phyloP scores from a whole-genome alignment of 768 basidiomycete species.

The Symmetrospora coprosmae region DNA sequence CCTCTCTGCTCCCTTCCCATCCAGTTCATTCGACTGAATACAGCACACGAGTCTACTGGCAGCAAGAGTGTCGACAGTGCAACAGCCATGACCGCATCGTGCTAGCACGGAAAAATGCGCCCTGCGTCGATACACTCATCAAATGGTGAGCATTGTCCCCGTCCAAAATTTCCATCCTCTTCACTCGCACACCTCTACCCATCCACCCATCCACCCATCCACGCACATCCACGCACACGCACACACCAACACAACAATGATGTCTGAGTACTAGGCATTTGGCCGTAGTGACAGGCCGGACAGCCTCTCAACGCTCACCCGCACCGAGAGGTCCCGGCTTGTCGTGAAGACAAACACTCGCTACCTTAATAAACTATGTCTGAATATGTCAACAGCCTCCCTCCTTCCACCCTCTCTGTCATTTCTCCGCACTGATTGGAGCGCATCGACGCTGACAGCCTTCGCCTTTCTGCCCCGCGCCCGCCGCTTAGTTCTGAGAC shows the following conservation, averaged over 20 bases:
- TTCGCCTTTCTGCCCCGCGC: neutral
- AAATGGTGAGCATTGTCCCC: neutral
- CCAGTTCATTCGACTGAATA: too few species aligned
- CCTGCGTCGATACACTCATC: too few species aligned
- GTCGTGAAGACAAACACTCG: conserved; percentile 24
- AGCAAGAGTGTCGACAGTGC: too few species aligned
- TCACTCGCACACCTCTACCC: neutral
- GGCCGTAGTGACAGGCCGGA: conserved; percentile 23
- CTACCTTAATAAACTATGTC: conserved; percentile 22
- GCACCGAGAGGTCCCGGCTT: too few species aligned
- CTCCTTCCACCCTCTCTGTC: neutral
- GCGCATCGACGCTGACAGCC: neutral
- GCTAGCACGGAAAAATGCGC: too few species aligned
- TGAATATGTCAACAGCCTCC: conserved; percentile 3
- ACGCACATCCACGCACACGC: neutral
- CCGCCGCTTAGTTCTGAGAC: too few species aligned
- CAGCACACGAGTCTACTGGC: too few species aligned
- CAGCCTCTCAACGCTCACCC: too few species aligned
- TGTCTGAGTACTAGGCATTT: conserved; percentile 26
- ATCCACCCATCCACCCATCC: neutral
- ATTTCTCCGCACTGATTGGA: too few species aligned
- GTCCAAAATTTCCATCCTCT: neutral
- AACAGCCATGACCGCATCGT: too few species aligned
- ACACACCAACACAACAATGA: conserved; percentile 1
- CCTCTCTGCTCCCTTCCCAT: too few species aligned